A percentile compares a stretch with the other conserved stretches of the same genome.
phyloP scores from a whole-genome alignment of 2,329 filamentous ascomycete genomes.

The Beauveria australis region DNA sequence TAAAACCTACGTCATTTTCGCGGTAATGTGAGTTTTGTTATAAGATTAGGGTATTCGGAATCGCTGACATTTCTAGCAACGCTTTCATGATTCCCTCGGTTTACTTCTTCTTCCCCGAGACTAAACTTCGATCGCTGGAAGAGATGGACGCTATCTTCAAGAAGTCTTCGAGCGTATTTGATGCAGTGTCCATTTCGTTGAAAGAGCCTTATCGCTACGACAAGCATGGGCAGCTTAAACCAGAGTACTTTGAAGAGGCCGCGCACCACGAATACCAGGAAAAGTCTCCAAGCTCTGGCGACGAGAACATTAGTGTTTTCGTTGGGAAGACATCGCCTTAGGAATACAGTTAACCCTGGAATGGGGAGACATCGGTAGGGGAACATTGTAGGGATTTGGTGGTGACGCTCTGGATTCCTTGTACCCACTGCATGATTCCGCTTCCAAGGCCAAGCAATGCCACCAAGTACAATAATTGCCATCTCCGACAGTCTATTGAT shows the following conservation, averaged over 20 bases:
- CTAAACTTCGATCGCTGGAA: constrained; percentile 4
- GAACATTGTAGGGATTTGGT: too few species aligned
- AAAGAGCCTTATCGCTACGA: constrained; percentile 4
- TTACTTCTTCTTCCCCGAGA: constrained; percentile 10
- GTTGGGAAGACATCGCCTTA: neutral
- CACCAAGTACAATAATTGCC: too few species aligned
- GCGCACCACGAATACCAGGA: neutral
- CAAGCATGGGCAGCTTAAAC: neutral
- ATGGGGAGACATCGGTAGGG: too few species aligned
- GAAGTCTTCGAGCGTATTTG: constrained; percentile 6
- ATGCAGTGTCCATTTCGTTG: neutral
- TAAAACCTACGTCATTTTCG: constrained; percentile 8
- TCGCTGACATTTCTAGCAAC: neutral
- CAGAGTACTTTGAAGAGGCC: constrained; percentile 2
- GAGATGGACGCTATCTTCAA: constrained; percentile 11
- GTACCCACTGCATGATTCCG: too few species aligned
- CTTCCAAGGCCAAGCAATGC: too few species aligned
- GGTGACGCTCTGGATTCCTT: too few species aligned
- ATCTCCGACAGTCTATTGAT: too few species aligned
- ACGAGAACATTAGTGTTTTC: constrained; percentile 1
- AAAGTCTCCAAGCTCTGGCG: constrained; percentile 4
- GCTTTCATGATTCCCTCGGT: constrained; percentile 8
- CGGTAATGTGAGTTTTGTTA: constrained; percentile 2
- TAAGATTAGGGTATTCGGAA: too few species aligned
- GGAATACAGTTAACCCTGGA: too few species aligned